phyloP scores from a whole-genome alignment of 169 alveolate species.

The Plasmodium ovale region DNA sequence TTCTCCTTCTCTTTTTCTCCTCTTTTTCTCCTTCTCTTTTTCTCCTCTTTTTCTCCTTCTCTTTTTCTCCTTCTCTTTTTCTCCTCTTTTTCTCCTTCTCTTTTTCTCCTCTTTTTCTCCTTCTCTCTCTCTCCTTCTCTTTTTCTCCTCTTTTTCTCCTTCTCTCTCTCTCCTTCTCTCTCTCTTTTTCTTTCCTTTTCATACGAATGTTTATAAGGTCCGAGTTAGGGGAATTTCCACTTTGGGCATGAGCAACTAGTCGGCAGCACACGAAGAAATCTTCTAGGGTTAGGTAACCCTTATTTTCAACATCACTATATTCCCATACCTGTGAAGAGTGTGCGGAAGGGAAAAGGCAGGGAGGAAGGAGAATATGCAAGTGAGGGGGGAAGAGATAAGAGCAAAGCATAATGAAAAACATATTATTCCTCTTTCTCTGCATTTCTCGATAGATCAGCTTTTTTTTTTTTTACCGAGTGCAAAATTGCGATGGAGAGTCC shows the following conservation, averaged over 20 bases:
- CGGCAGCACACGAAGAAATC: conserved; percentile 90
- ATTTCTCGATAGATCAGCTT: neutral
- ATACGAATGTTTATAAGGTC: conserved; percentile 55
- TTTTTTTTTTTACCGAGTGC: conserved; percentile 38
- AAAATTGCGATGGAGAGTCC: conserved; percentile 50
- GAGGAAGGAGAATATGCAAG: neutral
- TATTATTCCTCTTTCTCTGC: neutral
- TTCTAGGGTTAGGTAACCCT: conserved; percentile 86
- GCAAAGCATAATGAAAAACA: neutral
- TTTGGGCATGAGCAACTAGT: conserved; percentile 92
- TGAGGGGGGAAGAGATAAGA: neutral
- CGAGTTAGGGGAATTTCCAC: conserved; percentile 75
- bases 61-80: neutral
- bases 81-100: neutral
- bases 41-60: neutral
- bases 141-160: neutral
- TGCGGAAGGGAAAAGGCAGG: neutral
- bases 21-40: too few species aligned
- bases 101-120: neutral
- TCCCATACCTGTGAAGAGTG: conserved; percentile 84
- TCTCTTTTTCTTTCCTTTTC: neutral
- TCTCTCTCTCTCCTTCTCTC: neutral
- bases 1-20: conserved; percentile 10
- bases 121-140: neutral
- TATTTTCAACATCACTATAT: conserved; percentile 82